A percentile compares a stretch with the other conserved stretches of the same genome.
Conservation (phyloP, 2,329 filamentous ascomycete genomes). For the Sclerotinia nivalis region DNA sequence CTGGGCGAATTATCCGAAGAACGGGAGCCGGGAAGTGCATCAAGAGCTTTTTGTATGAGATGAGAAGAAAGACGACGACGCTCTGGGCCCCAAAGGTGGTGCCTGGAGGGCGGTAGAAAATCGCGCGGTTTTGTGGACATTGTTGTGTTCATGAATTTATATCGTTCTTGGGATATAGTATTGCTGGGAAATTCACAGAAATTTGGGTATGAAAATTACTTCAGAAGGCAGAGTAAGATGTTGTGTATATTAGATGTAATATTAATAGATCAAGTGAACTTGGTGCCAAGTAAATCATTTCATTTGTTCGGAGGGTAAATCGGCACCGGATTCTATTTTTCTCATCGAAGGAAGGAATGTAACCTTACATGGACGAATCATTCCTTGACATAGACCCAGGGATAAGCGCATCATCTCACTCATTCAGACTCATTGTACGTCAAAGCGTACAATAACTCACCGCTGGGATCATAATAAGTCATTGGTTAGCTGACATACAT, state of each 20-base stretch:
- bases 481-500: background rate
- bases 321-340: background rate
- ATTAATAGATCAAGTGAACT: background rate
- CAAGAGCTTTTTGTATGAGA: constrained; percentile 3
- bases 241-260: background rate
- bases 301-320: background rate
- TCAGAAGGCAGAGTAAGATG: background rate
- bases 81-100: constrained; percentile 11
- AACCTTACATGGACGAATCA: constrained; percentile 13
- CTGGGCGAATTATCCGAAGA: background rate
- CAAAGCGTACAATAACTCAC: background rate
- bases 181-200: background rate
- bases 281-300: background rate
- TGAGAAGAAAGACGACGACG: constrained; percentile 5
- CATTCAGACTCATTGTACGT: constrained; percentile 12
- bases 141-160: background rate
- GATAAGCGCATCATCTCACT: background rate
- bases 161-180: background rate
- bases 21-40: constrained; percentile 13
- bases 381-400: background rate
- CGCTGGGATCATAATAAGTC: background rate
- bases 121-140: constrained; percentile 1
- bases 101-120: background rate
- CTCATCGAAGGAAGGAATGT: constrained; percentile 9
- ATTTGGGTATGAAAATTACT: too few relatives aligned